A percentile compares a stretch with the other conserved stretches of the same genome.
phyloP scores from a whole-genome alignment of 2,329 filamentous ascomycete species.

The Incumbomyces delicatus region DNA sequence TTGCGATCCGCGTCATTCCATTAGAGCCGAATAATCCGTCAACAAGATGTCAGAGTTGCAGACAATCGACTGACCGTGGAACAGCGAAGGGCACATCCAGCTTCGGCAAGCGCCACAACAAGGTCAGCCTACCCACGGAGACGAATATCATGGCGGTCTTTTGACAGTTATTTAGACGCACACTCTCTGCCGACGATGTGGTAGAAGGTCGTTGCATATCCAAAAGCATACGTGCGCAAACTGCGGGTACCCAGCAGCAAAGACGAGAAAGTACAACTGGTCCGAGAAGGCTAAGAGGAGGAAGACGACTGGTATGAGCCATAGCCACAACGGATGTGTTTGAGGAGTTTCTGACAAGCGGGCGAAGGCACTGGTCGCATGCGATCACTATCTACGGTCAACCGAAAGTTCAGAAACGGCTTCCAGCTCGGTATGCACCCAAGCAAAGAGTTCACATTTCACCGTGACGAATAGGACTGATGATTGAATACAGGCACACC shows the following conservation, averaged over 20 bases:
- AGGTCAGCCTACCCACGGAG: neutral
- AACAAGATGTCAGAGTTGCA: neutral
- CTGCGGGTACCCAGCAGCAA: conserved; percentile 96
- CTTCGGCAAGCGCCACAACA: conserved; percentile 56
- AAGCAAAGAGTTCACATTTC: neutral
- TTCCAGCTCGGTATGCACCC: conserved; percentile 66
- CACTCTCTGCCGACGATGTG: conserved; percentile 82
- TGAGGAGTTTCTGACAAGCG: no score
- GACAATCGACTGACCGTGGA: conserved; percentile 34
- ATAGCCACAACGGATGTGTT: neutral
- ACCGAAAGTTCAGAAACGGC: conserved; percentile 93
- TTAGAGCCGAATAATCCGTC: neutral
- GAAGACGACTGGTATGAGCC: conserved; percentile 64
- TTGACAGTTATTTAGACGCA: conserved; percentile 83
- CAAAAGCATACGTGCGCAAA: conserved; percentile 97
- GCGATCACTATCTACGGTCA: conserved; percentile 85
- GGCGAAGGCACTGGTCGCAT: conserved; percentile 73
- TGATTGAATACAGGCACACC: conserved; percentile 39
- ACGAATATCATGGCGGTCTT: conserved; percentile 2
- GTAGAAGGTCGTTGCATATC: conserved; percentile 95
- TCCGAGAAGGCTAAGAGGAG: conserved; percentile 99
- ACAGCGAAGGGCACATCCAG: conserved; percentile 63
- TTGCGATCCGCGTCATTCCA: neutral
- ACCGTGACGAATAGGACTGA: neutral
- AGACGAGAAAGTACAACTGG: conserved; percentile 99